Percentiles rank a stretch among this genome's conserved stretches.
Evolutionary conservation across 352 stramenopile species (phyloP).

Genomic region (Thraustochytrium sp.): DNA sequence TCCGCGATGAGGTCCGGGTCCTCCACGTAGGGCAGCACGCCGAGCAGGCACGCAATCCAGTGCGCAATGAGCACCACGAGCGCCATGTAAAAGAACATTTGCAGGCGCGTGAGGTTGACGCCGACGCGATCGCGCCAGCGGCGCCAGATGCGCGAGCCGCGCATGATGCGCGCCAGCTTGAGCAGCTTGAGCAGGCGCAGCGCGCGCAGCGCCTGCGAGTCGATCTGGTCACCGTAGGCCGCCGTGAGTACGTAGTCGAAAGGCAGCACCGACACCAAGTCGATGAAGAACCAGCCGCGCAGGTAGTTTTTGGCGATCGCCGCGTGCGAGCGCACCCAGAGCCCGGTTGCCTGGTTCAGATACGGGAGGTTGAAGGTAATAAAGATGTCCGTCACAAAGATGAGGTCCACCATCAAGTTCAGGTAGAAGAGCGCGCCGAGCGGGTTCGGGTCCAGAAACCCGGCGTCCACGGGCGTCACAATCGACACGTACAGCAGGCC

Average conservation of each 20-base stretch:
- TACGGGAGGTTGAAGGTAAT: conserved; percentile 37
- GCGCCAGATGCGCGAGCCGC: background rate
- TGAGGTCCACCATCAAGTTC: conserved; percentile 38
- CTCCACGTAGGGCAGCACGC: conserved; percentile 25
- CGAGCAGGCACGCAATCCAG: conserved; percentile 40
- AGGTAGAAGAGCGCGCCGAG: conserved; percentile 21
- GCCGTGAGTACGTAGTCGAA: conserved; percentile 26
- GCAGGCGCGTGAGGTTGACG: conserved; percentile 15
- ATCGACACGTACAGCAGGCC: background rate
- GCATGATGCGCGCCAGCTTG: conserved; percentile 23
- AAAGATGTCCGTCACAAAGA: conserved; percentile 42
- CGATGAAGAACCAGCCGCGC: conserved; percentile 41
- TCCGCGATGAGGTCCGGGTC: background rate
- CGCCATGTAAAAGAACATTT: conserved; percentile 23
- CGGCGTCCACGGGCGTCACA: conserved; percentile 32
- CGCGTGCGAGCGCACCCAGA: background rate
- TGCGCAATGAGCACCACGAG: conserved; percentile 32
- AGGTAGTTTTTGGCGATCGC: conserved; percentile 22
- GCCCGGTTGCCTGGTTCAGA: background rate
- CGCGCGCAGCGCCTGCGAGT: conserved; percentile 9
- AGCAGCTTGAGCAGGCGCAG: conserved; percentile 45
- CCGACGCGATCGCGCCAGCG: conserved; percentile 30
- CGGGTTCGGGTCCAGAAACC: conserved; percentile 1
- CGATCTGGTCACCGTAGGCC: background rate
- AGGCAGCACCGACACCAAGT: conserved; percentile 29